These are phyloP conservation scores for Malassezia dermatis DNA, from an alignment of 1,284 basidiomycete genomes.

Conservation along the genomic window DNA sequence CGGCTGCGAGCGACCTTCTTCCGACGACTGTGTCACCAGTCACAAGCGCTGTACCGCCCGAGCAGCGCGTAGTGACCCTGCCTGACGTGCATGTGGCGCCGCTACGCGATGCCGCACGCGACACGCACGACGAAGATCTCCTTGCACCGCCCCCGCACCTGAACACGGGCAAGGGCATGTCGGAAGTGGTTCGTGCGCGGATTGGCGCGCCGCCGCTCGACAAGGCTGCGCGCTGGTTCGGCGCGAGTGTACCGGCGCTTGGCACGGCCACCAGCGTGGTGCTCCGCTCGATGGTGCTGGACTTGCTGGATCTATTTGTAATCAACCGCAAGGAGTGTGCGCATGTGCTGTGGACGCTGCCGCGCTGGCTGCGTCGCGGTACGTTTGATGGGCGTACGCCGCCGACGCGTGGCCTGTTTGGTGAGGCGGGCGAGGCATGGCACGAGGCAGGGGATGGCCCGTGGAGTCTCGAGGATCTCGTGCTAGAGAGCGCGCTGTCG, in stretches of 20 bases:
- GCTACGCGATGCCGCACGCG: conserved; percentile 18
- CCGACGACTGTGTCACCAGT: conserved; percentile 31
- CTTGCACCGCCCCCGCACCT: not conserved
- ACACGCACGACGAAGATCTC: not conserved
- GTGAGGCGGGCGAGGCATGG: conserved; percentile 32
- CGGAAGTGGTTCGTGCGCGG: conserved; percentile 30
- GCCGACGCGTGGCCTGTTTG: conserved; percentile 31
- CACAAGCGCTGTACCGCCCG: conserved; percentile 16
- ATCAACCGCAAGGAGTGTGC: conserved; percentile 93
- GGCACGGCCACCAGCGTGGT: conserved; percentile 66
- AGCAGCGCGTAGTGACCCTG: conserved; percentile 18
- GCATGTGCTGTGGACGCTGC: conserved; percentile 71
- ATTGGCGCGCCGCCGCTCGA: conserved; percentile 26
- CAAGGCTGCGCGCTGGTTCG: conserved; percentile 35
- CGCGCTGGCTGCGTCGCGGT: conserved; percentile 69
- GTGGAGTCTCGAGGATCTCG: conserved; percentile 38
- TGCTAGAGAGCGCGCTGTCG: conserved; percentile 59
- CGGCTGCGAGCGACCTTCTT: conserved; percentile 33
- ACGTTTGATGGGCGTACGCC: conserved; percentile 53
- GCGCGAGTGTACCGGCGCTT: conserved; percentile 57
- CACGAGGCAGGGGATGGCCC: conserved; percentile 19
- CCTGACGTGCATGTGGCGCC: conserved; percentile 51
- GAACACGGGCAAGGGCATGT: conserved; percentile 33
- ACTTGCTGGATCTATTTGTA: conserved; percentile 82
- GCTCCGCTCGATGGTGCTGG: conserved; percentile 65